Conservation (phyloP, 192 early-diverging fungal species). For the Phycomyces blakesleeanus region DNA sequence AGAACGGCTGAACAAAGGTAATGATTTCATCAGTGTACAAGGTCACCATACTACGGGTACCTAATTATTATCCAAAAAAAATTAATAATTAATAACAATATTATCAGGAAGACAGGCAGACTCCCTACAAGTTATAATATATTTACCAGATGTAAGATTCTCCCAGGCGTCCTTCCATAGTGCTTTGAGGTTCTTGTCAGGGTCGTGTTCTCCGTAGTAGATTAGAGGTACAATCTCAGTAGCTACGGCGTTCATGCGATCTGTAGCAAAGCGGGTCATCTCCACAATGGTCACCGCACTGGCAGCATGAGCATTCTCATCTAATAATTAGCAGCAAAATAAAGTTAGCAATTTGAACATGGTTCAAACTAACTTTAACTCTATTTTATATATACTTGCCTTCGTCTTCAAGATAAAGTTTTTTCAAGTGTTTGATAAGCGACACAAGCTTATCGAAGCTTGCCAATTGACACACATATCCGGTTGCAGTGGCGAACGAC, state of each 20-base stretch:
- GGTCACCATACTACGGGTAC: slow-evolving; percentile 53
- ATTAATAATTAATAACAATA: background rate
- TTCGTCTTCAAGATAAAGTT: slow-evolving; percentile 70
- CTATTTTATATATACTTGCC: slow-evolving; percentile 33
- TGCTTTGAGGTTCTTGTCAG: slow-evolving; percentile 46
- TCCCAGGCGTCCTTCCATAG: slow-evolving; percentile 78
- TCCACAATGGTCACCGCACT: slow-evolving; percentile 63
- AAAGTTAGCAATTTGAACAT: background rate
- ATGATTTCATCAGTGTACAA: slow-evolving; percentile 67
- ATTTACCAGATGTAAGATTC: slow-evolving; percentile 59
- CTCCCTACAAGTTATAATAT: background rate
- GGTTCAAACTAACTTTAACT: too few species aligned
- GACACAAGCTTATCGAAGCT: slow-evolving; percentile 54
- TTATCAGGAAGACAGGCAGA: too few species aligned
- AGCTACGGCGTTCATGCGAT: slow-evolving; percentile 50
- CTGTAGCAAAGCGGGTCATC: slow-evolving; percentile 63
- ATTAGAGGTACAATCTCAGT: slow-evolving; percentile 65
- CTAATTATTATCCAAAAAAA: slow-evolving; percentile 12
- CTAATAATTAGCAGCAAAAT: slow-evolving; percentile 31
- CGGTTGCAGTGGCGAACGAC: slow-evolving; percentile 79
- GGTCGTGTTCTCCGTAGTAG: slow-evolving; percentile 66
- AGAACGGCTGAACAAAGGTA: slow-evolving; percentile 42
- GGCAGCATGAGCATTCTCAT: slow-evolving; percentile 68
- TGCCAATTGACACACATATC: slow-evolving; percentile 67
- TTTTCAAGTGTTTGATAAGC: slow-evolving; percentile 68